Percentiles rank a stretch among this genome's conserved stretches.
Conservation (phyloP, 768 basidiomycete species). For the Trametes sanguinea region DNA sequence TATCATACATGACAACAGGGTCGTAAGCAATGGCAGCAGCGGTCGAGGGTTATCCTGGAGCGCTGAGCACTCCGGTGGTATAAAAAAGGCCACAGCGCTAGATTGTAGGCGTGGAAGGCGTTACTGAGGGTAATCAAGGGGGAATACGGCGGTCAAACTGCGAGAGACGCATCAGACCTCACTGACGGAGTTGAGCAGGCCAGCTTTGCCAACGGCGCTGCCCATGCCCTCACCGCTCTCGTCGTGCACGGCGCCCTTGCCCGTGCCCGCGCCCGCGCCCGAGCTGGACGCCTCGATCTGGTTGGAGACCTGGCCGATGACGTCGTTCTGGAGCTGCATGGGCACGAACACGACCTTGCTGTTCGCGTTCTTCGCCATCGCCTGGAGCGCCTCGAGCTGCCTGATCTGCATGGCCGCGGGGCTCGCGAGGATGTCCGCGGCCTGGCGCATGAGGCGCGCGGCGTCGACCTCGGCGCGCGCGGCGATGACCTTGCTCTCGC, state of each 20-base stretch:
- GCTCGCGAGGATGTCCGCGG: conserved; percentile 90
- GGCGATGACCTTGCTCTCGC: conserved; percentile 95
- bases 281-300: conserved; percentile 31
- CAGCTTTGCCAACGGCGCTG: conserved; percentile 46
- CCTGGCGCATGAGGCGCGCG: conserved; percentile 94
- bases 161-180: conserved; percentile 27
- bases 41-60: background rate
- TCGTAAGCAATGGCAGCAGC: background rate
- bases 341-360: conserved; percentile 95
- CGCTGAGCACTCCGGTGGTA: background rate
- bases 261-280: conserved; percentile 9
- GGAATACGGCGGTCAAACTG: background rate
- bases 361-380: conserved; percentile 88
- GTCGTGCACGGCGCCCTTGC: conserved; percentile 11
- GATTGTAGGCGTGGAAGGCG: no score
- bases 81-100: background rate
- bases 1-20: background rate
- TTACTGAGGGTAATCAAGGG: no score
- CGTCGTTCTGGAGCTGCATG: conserved; percentile 84
- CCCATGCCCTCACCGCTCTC: conserved; percentile 48
- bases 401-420: conserved; percentile 99
- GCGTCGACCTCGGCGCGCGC: conserved; percentile 95
- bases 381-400: conserved; percentile 93
- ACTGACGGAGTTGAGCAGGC: conserved; percentile 53
- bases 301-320: conserved; percentile 49